A percentile compares a stretch with the other conserved stretches of the same genome.
Evolutionary conservation across 768 basidiomycete species (phyloP).

Genomic region (Naematelia encephala): DNA sequence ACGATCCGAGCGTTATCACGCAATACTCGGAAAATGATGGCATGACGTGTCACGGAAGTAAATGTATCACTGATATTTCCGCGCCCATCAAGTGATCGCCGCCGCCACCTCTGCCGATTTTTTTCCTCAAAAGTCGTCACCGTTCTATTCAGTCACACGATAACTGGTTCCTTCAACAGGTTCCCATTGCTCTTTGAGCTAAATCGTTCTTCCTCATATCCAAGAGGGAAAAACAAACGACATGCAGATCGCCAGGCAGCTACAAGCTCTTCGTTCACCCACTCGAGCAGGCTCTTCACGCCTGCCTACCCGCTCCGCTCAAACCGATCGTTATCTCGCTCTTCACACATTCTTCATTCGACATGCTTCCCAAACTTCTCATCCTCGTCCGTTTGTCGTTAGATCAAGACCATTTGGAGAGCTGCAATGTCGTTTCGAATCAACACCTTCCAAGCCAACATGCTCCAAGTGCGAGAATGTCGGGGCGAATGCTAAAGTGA

Average conservation of each 20-base stretch:
- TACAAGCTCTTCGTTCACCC: slow-evolving; percentile 8
- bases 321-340: slow-evolving; percentile 36
- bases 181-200: background rate
- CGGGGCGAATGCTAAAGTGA: background rate
- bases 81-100: background rate
- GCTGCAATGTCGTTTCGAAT: slow-evolving; percentile 3
- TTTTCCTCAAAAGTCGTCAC: background rate
- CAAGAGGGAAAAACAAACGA: background rate
- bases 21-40: background rate
- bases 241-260: slow-evolving; percentile 18
- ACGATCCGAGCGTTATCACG: background rate
- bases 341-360: slow-evolving; percentile 43
- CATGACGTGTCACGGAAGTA: background rate
- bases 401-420: background rate
- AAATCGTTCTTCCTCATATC: background rate
- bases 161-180: background rate
- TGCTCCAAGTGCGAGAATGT: slow-evolving; percentile 6
- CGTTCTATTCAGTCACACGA: background rate
- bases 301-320: slow-evolving; percentile 9
- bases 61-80: background rate
- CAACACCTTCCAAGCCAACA: background rate
- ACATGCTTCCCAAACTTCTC: slow-evolving; percentile 22
- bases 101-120: slow-evolving; percentile 2
- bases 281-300: slow-evolving; percentile 8
- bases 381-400: background rate